These are phyloP conservation scores for Botrytis hyacinthi DNA, from an alignment of 2,329 filamentous ascomycete species.

Conservation along the genomic window DNA sequence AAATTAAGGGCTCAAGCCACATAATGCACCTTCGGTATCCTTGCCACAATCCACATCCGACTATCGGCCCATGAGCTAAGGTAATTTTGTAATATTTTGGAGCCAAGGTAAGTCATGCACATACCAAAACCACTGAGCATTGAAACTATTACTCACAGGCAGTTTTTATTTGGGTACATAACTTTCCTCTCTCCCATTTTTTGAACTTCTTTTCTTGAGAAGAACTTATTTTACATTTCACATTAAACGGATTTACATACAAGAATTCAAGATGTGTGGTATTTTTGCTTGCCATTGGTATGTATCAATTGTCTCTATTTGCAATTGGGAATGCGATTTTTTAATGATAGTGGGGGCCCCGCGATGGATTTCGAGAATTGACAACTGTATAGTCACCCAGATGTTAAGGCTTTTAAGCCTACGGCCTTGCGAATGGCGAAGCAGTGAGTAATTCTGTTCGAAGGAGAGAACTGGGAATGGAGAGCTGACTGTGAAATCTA, in stretches of 20 bases:
- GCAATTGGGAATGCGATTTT: background rate
- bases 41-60: constrained; percentile 10
- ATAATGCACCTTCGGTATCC: background rate
- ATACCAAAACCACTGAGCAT: background rate
- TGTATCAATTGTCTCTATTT: constrained; percentile 8
- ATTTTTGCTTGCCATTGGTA: constrained; percentile 79
- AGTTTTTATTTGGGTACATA: background rate
- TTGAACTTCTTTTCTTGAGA: background rate
- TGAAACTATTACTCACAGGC: constrained; percentile 14
- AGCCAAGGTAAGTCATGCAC: constrained; percentile 6
- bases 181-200: background rate
- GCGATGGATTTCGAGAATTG: constrained; percentile 53
- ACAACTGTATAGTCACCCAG: constrained; percentile 48
- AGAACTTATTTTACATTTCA: background rate
- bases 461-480: background rate
- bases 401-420: constrained; percentile 95
- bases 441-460: constrained; percentile 60
- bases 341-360: constrained; percentile 22
- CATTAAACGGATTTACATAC: background rate
- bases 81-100: constrained; percentile 4
- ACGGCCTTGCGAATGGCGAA: constrained; percentile 91
- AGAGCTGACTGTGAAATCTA: constrained; percentile 13
- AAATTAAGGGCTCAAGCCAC: background rate
- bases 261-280: constrained; percentile 29
- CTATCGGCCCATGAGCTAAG: constrained; percentile 13